Evolutionary conservation across 1,139 yeast genomes (phyloP).

Genomic region (Geotrichum bryndzae): DNA sequence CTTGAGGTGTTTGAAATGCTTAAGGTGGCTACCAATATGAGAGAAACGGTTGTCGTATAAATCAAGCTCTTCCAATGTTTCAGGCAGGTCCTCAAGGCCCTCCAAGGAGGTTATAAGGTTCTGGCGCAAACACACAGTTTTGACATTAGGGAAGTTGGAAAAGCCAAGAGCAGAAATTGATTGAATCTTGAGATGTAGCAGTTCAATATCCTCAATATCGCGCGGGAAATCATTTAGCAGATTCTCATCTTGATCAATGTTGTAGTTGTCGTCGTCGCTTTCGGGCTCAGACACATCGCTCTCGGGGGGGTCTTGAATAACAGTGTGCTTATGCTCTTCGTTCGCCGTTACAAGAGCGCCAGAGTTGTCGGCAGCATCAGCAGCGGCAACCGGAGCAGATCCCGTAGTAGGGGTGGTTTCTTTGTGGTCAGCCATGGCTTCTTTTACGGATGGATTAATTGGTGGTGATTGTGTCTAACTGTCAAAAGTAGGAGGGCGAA

Average conservation of each 20-base stretch:
- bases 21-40: constrained; percentile 60
- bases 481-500: background rate
- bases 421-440: background rate
- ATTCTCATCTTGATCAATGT: constrained; percentile 17
- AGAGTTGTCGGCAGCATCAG: background rate
- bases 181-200: constrained; percentile 70
- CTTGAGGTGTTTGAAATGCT: constrained; percentile 52
- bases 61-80: constrained; percentile 68
- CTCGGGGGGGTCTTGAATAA: constrained; percentile 4
- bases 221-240: constrained; percentile 50
- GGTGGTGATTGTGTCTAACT: background rate
- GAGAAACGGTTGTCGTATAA: constrained; percentile 86
- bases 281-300: constrained; percentile 15
- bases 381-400: background rate
- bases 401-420: background rate
- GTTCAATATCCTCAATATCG: constrained; percentile 63
- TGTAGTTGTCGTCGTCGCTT: constrained; percentile 12
- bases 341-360: background rate
- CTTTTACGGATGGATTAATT: background rate
- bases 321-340: background rate
- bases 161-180: constrained; percentile 64
- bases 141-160: constrained; percentile 21
- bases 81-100: constrained; percentile 59
- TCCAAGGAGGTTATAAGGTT: constrained; percentile 70
- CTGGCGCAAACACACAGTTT: constrained; percentile 64